Base-by-base conservation (phyloP, 805 yeast species). In the Cyberlindnera xylosilytica region DNA sequence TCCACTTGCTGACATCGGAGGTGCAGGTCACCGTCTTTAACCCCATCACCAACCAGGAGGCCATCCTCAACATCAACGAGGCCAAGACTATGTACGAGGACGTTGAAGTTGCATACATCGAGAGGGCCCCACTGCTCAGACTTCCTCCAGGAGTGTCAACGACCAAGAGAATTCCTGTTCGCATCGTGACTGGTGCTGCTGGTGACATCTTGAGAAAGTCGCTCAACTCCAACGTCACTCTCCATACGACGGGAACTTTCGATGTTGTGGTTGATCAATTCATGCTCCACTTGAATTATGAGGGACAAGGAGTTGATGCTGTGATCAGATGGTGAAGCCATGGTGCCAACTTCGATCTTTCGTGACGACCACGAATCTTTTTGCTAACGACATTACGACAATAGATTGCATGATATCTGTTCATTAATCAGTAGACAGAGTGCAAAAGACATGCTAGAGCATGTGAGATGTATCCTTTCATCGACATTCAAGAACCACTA, bases 1-100 rank as follows among this genome's bases (percentile, higher is more conserved):
- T 80, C 61, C 83, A 80, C 56, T 49, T 80, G 4, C 61, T 79
- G 61, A 62, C 73, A 0, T 73, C 81, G 1, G 79, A 78, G 35
- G 66, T 78, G 5, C 82, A 78, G 50, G 53, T 80, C 42, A 70
- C 72, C 0, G 63, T 79, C 0, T 76, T 56, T 57, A 80, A 80
- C 50, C 87, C 87, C 1, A 51, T 80, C 1, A 42, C 48, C 4
- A 78, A 80, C 51, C 56, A 66, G n/a, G 72, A 67, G 13, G 58
- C 75, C 1, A 51, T 60, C n/a, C 58, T 76, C 12, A 61, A 61
- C 9, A 60, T 80, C 16, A 45, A 64, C 16, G 66, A 66, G 29
- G 82, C 76, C 1, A 66, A 64, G 39, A 84, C 83, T 0, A 62
- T 63, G 1, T 69, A 70, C 46, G 68, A 74, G 34, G 79, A 69